Conservation (phyloP, 2,329 filamentous ascomycete species). For the Scopulariopsis brevicaulis region DNA sequence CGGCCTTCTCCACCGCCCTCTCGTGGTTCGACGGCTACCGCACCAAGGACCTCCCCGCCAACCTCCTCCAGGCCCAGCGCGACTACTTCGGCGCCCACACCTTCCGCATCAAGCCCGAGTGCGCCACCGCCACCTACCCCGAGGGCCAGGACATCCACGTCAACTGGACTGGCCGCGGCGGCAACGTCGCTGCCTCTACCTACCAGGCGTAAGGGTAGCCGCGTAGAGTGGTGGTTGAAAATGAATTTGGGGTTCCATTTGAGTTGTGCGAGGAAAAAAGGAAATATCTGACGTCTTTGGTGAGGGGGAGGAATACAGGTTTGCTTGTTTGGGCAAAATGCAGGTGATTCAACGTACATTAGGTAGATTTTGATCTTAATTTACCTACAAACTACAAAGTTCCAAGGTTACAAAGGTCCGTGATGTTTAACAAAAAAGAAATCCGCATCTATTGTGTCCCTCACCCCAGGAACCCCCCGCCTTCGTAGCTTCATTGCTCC, state of each 20-base stretch:
- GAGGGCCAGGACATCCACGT: constrained; percentile 87
- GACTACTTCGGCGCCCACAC: constrained; percentile 98
- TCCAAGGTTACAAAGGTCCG: neutral
- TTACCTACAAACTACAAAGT: no score
- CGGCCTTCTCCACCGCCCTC: constrained; percentile 91
- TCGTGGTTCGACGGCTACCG: constrained; percentile 99
- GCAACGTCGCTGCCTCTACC: constrained; percentile 92
- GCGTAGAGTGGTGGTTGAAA: neutral
- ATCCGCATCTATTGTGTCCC: neutral
- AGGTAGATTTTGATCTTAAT: neutral
- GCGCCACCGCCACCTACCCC: constrained; percentile 67
- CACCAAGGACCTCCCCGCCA: constrained; percentile 92
- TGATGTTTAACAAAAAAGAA: neutral
- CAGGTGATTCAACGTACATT: neutral
- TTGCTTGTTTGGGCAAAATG: constrained; percentile 1
- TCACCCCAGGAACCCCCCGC: neutral
- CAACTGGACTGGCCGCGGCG: constrained; percentile 98
- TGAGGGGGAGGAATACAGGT: neutral
- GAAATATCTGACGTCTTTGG: neutral
- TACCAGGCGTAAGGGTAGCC: constrained; percentile 73
- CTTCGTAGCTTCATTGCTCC: neutral
- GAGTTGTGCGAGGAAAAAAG: neutral
- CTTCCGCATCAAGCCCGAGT: constrained; percentile 78
- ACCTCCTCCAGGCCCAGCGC: constrained; percentile 96
- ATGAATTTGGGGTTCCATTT: neutral